Base-by-base conservation (phyloP, 257 asterid species). In the Salvia rosmarinus region DNA sequence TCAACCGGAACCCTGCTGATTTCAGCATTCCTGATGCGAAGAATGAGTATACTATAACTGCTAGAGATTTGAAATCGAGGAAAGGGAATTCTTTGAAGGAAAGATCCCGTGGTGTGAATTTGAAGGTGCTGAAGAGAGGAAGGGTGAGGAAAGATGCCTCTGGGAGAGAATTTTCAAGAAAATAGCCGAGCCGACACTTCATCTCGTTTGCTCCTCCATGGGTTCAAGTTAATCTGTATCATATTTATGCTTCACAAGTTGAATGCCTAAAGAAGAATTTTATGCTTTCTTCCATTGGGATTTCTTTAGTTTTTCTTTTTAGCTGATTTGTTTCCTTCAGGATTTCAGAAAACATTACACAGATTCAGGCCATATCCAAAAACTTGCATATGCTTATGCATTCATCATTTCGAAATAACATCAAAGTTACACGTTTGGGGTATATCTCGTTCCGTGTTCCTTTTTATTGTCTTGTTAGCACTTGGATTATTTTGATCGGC, bases 1-100 rank as follows among this genome's bases (percentile, higher is more conserved):
- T 77, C 19, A 90, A 90, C 61, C 72, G 72, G 60, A 92, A 88
- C 76, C 98, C 98, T 28, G 90, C 86, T 43, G 97, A 93, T n/a
- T 84, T 90, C 70, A 80, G 81, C 73, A 6, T 69, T 6, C 90
- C 85, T 2, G 85, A 77, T 14, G 83, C 87, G 11, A 81, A 77
- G 61, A 85, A 85, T 30, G 77, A 67, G 83, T 89, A 32, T 64
- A 87, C 85, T 0, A 79, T 83, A 52, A 67, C 76, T 17, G 84
- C 74, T 5, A 76, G 68, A 74, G 93, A 82, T 70, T 64, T 87
- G 57, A 80, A 67, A 43, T 16, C 67, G 5, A 63, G 69, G 44
- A 84, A 76, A 69, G 77, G 57, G 72, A 74, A 16, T 14, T 57
- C 56, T 17, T 43, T 25, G 13, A 67, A 54, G 30, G 75, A 67